Percentiles rank a stretch among this genome's conserved stretches.
phyloP scores from a whole-genome alignment of 768 basidiomycete species.

The Boletus pseudo-olivaceus region DNA sequence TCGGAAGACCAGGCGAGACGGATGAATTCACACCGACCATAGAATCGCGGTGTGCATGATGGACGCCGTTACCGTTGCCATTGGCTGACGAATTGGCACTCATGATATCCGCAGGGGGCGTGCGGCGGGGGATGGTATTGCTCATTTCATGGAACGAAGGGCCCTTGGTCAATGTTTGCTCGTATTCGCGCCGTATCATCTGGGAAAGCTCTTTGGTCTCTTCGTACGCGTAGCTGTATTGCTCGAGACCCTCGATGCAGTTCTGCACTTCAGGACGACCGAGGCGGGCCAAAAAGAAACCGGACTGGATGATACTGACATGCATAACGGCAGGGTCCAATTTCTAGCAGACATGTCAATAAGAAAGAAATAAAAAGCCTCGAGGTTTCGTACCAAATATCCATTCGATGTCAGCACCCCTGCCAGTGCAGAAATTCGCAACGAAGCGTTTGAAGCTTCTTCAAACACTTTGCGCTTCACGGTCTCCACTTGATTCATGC shows the following conservation, averaged over 20 bases:
- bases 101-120: constrained; percentile 15
- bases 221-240: constrained; percentile 86
- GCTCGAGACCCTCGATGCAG: constrained; percentile 82
- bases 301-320: constrained; percentile 81
- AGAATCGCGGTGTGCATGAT: constrained; percentile 18
- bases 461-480: constrained; percentile 69
- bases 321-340: constrained; percentile 89
- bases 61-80: constrained; percentile 18
- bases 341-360: constrained; percentile 39
- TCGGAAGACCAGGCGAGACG: neutral
- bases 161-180: constrained; percentile 37
- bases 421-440: constrained; percentile 85
- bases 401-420: constrained; percentile 83
- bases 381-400: constrained; percentile 59
- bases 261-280: constrained; percentile 79
- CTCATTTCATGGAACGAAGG: constrained; percentile 41
- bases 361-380: constrained; percentile 9
- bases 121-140: constrained; percentile 28
- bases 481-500: constrained; percentile 60
- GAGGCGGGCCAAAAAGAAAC: constrained; percentile 74
- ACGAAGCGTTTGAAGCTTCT: constrained; percentile 80
- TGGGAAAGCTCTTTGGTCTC: constrained; percentile 76
- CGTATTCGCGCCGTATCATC: constrained; percentile 55
- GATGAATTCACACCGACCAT: constrained; percentile 7
- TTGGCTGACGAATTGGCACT: constrained; percentile 11